Conservation (phyloP, 1,284 basidiomycete species). For the Moesziomyces aphidis region DNA sequence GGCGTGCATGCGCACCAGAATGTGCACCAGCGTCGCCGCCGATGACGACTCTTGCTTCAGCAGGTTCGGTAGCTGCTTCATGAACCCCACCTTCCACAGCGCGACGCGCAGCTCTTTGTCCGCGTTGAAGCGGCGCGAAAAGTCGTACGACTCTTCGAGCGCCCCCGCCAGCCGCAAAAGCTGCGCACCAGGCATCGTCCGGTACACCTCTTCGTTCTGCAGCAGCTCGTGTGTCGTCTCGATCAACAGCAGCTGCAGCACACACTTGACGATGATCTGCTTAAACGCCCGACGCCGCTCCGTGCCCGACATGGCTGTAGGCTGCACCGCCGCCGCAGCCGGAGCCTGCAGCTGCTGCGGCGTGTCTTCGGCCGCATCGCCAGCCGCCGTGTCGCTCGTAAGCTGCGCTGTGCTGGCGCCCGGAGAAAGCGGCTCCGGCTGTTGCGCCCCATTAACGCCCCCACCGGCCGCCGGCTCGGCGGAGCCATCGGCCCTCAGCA, state of each 20-base stretch:
- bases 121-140: slow-evolving; percentile 96
- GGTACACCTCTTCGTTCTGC: slow-evolving; percentile 79
- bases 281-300: slow-evolving; percentile 93
- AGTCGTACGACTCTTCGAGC: slow-evolving; percentile 95
- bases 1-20: slow-evolving; percentile 92
- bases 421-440: slow-evolving; percentile 30
- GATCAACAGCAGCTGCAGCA: slow-evolving; percentile 93
- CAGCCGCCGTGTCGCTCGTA: not conserved
- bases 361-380: not conserved
- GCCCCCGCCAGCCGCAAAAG: slow-evolving; percentile 92
- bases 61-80: slow-evolving; percentile 98
- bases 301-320: slow-evolving; percentile 70
- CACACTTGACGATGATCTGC: slow-evolving; percentile 99
- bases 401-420: slow-evolving; percentile 46
- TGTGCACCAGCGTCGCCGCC: slow-evolving; percentile 92
- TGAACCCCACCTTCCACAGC: slow-evolving; percentile 99
- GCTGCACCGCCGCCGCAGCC: slow-evolving; percentile 1
- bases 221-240: slow-evolving; percentile 97
- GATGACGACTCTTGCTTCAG: slow-evolving; percentile 98
- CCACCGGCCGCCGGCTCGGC: slow-evolving; percentile 10
- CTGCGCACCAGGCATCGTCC: slow-evolving; percentile 92
- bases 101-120: slow-evolving; percentile 96
- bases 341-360: slow-evolving; percentile 68
- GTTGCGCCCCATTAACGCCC: slow-evolving; percentile 13
- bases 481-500: slow-evolving; percentile 76